Evolutionary conservation across 2,329 filamentous ascomycete genomes (phyloP), one percentile per base, ranked within the genome.

Genomic region (Exophiala sp.): DNA sequence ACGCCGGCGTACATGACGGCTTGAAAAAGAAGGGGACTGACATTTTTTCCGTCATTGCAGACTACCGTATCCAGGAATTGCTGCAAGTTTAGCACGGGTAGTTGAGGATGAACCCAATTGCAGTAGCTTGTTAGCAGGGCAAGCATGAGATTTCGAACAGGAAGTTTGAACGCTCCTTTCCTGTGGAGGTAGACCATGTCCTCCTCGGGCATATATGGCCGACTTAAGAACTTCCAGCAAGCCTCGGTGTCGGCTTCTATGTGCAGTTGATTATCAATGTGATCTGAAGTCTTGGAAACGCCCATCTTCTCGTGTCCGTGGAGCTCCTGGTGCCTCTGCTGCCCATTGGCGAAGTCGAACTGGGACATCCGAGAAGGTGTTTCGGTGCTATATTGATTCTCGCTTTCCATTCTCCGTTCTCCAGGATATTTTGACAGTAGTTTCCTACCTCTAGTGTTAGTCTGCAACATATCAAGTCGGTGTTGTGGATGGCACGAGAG

Each of bases 1-100:
- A 88, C 87, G 1, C 88, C 90, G 1, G 89, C 86, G 68, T 96
- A 96, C 89, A 96, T 95, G 65, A 96, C 86, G 8, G 91, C 88
- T 67, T 96, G 91, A 70, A 95, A 96, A 2, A 96, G 75, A 54
- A 96, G 81, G 63, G 96, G 75, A 72, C 91, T 96, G 65, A 90
- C 79, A 14, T 47, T 11, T 10, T 86, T 85, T 62, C 82, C 78
- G 79, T 66, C 82, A 72, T 67, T 82, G 16, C 16, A 18, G 71
- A 64, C 86, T 65, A 74, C 89, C 3, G 67, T 69, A 52, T 71
- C 69, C 8, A 84, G 65, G 52, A 84, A 81, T 21, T 84, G 80
- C 59, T 83, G 78, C 44, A 85, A 62, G 54, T 85, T 89, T 58
- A 96, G 74, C 34, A 96, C 76, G 21, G 91, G 91, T 90, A 96